Conservation (phyloP, 2,329 filamentous ascomycete species). For the Trichophyton simii region DNA sequence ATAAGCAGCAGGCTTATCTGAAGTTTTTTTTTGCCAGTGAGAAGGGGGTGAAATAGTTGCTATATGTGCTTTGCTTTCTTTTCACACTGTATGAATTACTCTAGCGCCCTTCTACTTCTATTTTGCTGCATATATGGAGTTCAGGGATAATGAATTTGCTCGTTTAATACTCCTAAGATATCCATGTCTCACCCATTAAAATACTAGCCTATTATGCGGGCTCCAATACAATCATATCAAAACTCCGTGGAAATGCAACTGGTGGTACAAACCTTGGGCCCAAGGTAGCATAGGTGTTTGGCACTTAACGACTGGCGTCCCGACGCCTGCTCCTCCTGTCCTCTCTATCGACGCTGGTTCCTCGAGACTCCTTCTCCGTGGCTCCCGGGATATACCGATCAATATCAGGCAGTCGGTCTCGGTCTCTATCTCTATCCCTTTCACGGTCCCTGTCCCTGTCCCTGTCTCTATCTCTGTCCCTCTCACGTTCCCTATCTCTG, state of each 20-base stretch:
- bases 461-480: neutral
- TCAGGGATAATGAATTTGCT: neutral
- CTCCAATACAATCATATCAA: neutral
- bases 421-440: neutral
- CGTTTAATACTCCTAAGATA: neutral
- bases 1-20: neutral
- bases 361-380: conserved; percentile 4
- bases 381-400: conserved; percentile 36
- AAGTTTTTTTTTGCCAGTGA: neutral
- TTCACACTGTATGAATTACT: neutral
- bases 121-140: neutral
- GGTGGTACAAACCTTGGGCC: neutral
- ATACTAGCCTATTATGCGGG: too few species aligned
- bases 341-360: conserved; percentile 10
- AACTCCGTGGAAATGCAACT: neutral
- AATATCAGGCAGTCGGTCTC: conserved; percentile 26
- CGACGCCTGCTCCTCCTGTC: conserved; percentile 14
- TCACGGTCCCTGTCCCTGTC: neutral
- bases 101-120: neutral
- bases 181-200: neutral
- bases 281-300: neutral
- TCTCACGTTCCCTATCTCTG: conserved; percentile 4
- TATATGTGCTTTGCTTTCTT: neutral
- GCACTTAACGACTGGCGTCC: conserved; percentile 18
- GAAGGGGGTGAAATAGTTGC: neutral